These are phyloP conservation scores for Podospora appendiculata DNA, from an alignment of 495 filamentous ascomycete genomes.

Conservation along the genomic window DNA sequence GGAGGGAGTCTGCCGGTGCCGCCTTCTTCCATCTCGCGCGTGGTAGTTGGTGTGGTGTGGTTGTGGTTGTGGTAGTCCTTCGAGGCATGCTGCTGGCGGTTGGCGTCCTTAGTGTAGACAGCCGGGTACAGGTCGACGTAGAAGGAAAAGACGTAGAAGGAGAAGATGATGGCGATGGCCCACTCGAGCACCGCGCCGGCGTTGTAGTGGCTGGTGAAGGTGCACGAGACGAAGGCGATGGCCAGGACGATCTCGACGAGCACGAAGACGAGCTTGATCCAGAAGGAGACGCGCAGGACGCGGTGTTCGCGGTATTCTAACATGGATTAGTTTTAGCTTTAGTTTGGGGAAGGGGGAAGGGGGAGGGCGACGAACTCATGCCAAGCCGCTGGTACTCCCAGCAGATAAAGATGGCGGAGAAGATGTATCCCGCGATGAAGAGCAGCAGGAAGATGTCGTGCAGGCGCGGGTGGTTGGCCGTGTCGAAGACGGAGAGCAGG, in stretches of 20 bases:
- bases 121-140: constrained; percentile 82
- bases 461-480: constrained; percentile 48
- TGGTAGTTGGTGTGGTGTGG: too few species aligned
- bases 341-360: too few species aligned
- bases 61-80: too few species aligned
- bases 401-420: constrained; percentile 79
- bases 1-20: background rate
- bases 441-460: constrained; percentile 75
- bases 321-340: too few species aligned
- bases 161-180: constrained; percentile 84
- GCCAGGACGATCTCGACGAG: constrained; percentile 70
- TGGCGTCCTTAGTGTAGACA: constrained; percentile 46
- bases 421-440: constrained; percentile 77
- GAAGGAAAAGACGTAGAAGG: constrained; percentile 83
- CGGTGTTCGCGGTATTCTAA: constrained; percentile 66
- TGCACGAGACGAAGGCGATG: constrained; percentile 50
- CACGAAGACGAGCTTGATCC: constrained; percentile 74
- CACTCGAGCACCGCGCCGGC: constrained; percentile 58
- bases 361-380: too few species aligned
- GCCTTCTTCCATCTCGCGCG: constrained; percentile 1
- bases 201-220: constrained; percentile 37
- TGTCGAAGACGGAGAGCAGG: constrained; percentile 79
- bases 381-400: constrained; percentile 82
- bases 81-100: background rate
- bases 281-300: constrained; percentile 69